phyloP scores from a whole-genome alignment of 495 filamentous ascomycete species.

The Pseudomonodictys pantanalensis region DNA sequence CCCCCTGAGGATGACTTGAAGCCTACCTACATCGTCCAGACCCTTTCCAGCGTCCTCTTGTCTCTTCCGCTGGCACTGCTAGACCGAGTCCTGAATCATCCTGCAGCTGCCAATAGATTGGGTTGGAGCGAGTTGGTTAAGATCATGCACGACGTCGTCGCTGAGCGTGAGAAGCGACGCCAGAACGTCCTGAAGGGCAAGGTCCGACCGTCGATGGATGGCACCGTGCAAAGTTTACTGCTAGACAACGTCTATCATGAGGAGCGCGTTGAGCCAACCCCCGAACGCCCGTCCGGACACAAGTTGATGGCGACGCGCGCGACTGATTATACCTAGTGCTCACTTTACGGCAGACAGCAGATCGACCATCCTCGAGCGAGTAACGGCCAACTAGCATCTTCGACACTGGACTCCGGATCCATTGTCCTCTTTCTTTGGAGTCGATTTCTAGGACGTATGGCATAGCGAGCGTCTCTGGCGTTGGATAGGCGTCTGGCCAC shows the following conservation, averaged over 20 bases:
- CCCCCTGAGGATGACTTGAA: slow-evolving; percentile 44
- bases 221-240: slow-evolving; percentile 18
- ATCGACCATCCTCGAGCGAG: no score
- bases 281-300: slow-evolving; percentile 10
- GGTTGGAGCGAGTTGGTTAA: slow-evolving; percentile 47
- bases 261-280: slow-evolving; percentile 38
- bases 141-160: slow-evolving; percentile 54
- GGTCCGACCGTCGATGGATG: slow-evolving; percentile 10
- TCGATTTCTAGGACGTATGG: no score
- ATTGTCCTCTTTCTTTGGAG: no score
- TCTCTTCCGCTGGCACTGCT: slow-evolving; percentile 62
- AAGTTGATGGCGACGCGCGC: not conserved
- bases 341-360: no score
- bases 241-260: slow-evolving; percentile 41
- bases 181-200: slow-evolving; percentile 26
- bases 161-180: slow-evolving; percentile 55
- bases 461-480: slow-evolving; percentile 10
- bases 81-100: slow-evolving; percentile 55
- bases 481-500: slow-evolving; percentile 3
- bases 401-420: not conserved
- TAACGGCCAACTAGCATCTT: no score
- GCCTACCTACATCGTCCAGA: slow-evolving; percentile 39
- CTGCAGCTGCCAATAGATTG: slow-evolving; percentile 44
- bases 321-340: not conserved
- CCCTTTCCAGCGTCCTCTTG: slow-evolving; percentile 60